Conservation (phyloP, 768 basidiomycete species). For the Russula brevipes region DNA sequence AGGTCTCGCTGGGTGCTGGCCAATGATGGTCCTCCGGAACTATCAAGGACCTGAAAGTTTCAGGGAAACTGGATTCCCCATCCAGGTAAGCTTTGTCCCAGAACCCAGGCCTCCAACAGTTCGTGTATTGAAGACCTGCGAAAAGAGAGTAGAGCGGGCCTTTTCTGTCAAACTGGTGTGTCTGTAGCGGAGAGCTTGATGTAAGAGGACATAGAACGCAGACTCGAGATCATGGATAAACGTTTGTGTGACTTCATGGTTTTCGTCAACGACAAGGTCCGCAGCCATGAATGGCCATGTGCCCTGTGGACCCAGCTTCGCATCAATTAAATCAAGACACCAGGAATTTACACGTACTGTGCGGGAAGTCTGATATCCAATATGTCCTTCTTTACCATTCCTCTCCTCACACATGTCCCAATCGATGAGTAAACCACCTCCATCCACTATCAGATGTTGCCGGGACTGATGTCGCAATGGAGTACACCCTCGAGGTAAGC, state of each 20-base stretch:
- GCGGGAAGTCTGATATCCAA: not conserved
- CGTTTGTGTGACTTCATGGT: not conserved
- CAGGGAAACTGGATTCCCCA: no score
- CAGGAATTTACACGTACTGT: not conserved
- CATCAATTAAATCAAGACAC: no score
- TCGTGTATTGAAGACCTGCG: no score
- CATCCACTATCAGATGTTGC: not conserved
- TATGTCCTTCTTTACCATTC: not conserved
- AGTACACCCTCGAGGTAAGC: not conserved
- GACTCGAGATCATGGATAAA: not conserved
- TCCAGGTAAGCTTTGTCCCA: no score
- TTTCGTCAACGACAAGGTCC: not conserved
- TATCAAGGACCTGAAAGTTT: no score
- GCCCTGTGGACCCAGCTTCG: not conserved
- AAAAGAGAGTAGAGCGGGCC: no score
- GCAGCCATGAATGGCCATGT: not conserved
- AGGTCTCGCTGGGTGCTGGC: no score
- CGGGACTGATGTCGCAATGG: conserved; percentile 6
- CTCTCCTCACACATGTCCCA: not conserved
- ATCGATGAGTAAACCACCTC: not conserved
- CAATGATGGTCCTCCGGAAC: no score
- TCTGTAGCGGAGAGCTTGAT: no score
- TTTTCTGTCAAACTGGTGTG: no score
- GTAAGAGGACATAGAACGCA: not conserved
- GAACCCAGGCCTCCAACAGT: no score